Percentiles rank a stretch among this genome's conserved stretches.
phyloP scores from a whole-genome alignment of 2,329 filamentous ascomycete genomes.

The Talaromyces sp. region DNA sequence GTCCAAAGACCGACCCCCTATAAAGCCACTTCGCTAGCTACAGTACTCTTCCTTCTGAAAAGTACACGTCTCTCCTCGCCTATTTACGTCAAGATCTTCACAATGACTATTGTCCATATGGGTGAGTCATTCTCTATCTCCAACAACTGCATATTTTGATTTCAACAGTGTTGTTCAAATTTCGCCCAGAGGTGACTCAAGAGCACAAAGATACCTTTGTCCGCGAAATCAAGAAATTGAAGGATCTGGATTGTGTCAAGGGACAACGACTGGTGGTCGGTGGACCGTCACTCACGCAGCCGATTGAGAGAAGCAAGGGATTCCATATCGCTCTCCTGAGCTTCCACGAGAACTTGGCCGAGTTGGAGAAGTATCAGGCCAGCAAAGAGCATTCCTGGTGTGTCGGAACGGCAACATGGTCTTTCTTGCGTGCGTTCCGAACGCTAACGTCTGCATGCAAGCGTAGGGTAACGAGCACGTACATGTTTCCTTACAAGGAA shows the following conservation, averaged over 20 bases:
- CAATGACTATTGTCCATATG: neutral
- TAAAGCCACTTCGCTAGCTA: no score
- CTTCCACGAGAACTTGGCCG: conserved; percentile 1
- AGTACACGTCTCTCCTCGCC: no score
- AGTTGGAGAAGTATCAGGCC: conserved; percentile 4
- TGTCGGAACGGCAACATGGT: neutral
- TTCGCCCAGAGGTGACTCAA: conserved; percentile 1
- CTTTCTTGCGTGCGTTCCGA: neutral
- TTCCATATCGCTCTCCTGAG: conserved; percentile 3
- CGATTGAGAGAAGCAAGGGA: conserved; percentile 3
- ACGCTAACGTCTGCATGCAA: neutral
- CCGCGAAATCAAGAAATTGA: conserved; percentile 1
- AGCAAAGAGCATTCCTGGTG: conserved; percentile 6
- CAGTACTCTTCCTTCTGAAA: no score
- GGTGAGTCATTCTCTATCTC: no score
- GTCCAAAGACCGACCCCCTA: no score
- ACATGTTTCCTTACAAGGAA: conserved; percentile 7
- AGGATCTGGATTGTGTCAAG: conserved; percentile 2
- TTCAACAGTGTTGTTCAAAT: conserved; percentile 2
- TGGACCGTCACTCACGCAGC: neutral
- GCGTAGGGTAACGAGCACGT: neutral
- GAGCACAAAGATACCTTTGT: conserved; percentile 3
- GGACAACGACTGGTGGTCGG: neutral
- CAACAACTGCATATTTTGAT: no score
- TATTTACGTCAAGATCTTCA: no score